A percentile compares a stretch with the other conserved stretches of the same genome.
These are phyloP conservation scores for Paracamarosporium sp. DNA, from an alignment of 2,329 filamentous ascomycete species.

Conservation along the genomic window DNA sequence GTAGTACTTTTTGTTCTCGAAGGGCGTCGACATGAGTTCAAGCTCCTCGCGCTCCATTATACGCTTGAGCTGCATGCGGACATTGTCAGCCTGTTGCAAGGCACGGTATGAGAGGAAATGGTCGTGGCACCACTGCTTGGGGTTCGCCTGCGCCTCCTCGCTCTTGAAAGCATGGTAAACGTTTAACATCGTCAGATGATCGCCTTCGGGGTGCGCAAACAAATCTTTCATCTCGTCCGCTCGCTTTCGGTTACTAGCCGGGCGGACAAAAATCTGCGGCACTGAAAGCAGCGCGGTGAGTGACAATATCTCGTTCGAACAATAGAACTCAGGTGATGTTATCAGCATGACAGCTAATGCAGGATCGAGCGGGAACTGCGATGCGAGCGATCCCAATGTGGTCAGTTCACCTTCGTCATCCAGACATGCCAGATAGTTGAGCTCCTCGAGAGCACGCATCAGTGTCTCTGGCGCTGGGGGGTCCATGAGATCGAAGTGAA, in stretches of 20 bases:
- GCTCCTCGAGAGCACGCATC: slow-evolving; percentile 95
- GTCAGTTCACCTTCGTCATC: slow-evolving; percentile 97
- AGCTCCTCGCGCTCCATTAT: slow-evolving; percentile 96
- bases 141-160: slow-evolving; percentile 70
- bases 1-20: slow-evolving; percentile 97
- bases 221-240: slow-evolving; percentile 97
- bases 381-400: slow-evolving; percentile 81
- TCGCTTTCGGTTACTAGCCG: slow-evolving; percentile 81
- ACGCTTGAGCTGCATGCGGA: slow-evolving; percentile 86
- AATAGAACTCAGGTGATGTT: slow-evolving; percentile 96
- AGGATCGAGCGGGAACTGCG: slow-evolving; percentile 94
- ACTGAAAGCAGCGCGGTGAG: slow-evolving; percentile 94
- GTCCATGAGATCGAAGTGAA: slow-evolving; percentile 99
- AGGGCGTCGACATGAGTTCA: slow-evolving; percentile 85
- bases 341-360: slow-evolving; percentile 97
- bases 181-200: slow-evolving; percentile 95
- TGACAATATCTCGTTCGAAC: slow-evolving; percentile 96
- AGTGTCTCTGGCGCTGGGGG: slow-evolving; percentile 96
- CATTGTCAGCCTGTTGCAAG: slow-evolving; percentile 90
- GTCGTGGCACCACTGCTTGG: slow-evolving; percentile 94
- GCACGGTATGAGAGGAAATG: slow-evolving; percentile 92
- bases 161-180: slow-evolving; percentile 98
- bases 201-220: slow-evolving; percentile 91
- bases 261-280: slow-evolving; percentile 90
- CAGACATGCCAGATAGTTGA: slow-evolving; percentile 95